A percentile compares a stretch with the other conserved stretches of the same genome.
phyloP scores from a whole-genome alignment of 345 rosid species.

The Firmiana major region DNA sequence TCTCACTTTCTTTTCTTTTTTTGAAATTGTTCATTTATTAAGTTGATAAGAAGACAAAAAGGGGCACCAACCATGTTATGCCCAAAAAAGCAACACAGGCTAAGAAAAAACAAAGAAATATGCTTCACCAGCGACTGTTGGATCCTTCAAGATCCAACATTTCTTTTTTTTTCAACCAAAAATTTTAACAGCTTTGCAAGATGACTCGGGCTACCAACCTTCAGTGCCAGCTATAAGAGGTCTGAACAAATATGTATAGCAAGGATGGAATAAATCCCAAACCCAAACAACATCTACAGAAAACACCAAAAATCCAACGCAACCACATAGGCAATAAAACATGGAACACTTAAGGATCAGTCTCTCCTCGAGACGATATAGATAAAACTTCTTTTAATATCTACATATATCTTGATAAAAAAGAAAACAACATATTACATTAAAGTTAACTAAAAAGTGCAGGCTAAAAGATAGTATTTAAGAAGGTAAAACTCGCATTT shows the following conservation, averaged over 20 bases:
- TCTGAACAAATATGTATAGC: not conserved
- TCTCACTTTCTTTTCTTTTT: not conserved
- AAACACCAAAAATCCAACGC: not conserved
- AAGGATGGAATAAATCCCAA: not conserved
- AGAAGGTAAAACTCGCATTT: not conserved
- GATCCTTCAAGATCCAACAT: not conserved
- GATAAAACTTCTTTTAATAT: not conserved
- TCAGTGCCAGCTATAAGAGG: not conserved
- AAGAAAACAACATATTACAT: not conserved
- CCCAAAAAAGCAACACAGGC: not conserved
- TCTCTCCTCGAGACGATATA: not conserved
- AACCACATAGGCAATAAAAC: not conserved
- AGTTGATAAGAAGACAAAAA: not conserved
- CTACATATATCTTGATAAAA: not conserved
- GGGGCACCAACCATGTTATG: no score
- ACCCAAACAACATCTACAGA: not conserved
- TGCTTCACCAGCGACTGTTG: not conserved
- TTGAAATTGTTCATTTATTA: not conserved
- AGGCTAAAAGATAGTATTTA: conserved; percentile 5
- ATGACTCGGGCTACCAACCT: not conserved
- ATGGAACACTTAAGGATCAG: not conserved
- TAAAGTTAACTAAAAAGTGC: conserved; percentile 19
- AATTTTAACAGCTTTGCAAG: not conserved
- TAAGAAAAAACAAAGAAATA: not conserved
- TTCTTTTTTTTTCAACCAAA: not conserved